Percentiles rank a stretch among this genome's conserved stretches.
Evolutionary conservation across 495 filamentous ascomycete genomes (phyloP).

Genomic region (Apiosordaria backusii): DNA sequence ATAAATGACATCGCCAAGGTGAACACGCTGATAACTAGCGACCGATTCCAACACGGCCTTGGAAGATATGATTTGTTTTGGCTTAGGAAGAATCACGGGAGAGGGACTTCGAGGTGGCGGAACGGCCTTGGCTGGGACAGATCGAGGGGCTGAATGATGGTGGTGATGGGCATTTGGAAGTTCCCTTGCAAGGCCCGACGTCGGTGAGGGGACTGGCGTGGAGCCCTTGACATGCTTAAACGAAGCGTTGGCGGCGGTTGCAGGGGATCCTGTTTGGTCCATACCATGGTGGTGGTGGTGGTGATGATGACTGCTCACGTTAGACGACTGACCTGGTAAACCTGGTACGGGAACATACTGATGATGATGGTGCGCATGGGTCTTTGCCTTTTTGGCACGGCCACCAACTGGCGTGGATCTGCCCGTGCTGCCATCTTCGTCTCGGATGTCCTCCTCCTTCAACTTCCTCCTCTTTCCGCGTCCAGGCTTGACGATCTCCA

Average conservation of each 20-base stretch:
- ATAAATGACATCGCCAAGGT: constrained; percentile 64
- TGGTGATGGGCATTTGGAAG: constrained; percentile 37
- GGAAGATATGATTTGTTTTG: constrained; percentile 59
- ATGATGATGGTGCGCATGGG: constrained; percentile 61
- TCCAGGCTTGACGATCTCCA: constrained; percentile 31
- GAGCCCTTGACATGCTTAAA: constrained; percentile 44
- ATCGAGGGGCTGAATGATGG: constrained; percentile 32
- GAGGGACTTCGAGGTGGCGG: constrained; percentile 42
- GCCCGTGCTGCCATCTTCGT: constrained; percentile 58
- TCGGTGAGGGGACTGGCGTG: constrained; percentile 57
- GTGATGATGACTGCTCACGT: constrained; percentile 56
- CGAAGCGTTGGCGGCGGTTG: constrained; percentile 37
- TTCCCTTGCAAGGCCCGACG: constrained; percentile 43
- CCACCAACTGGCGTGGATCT: constrained; percentile 49
- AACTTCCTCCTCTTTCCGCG: constrained; percentile 57
- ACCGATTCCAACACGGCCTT: constrained; percentile 67
- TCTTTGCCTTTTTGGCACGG: constrained; percentile 57
- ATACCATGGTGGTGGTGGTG: constrained; percentile 75
- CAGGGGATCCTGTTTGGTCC: constrained; percentile 54
- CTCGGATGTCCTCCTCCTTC: constrained; percentile 57
- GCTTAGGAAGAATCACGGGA: constrained; percentile 52
- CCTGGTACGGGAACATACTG: constrained; percentile 45
- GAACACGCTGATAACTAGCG: constrained; percentile 65
- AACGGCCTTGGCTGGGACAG: constrained; percentile 24
- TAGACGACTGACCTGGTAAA: constrained; percentile 13